phyloP scores from a whole-genome alignment of 2,329 filamentous ascomycete species.

The Colletotrichum neosansevieriae region DNA sequence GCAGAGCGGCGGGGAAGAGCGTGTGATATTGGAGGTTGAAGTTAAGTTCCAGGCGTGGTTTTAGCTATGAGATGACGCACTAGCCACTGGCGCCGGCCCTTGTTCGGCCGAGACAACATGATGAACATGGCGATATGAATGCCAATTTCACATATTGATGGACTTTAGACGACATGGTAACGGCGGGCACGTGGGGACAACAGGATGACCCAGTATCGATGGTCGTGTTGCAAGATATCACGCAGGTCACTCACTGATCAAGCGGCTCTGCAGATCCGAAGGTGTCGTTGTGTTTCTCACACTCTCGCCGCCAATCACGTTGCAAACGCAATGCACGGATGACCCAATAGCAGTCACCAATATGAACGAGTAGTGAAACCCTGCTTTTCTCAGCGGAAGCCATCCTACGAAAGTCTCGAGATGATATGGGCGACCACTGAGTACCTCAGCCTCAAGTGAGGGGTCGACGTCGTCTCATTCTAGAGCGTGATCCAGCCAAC shows the following conservation, averaged over 20 bases:
- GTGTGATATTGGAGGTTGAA: slow-evolving; percentile 3
- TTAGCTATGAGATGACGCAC: slow-evolving; percentile 29
- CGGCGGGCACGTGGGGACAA: slow-evolving; percentile 4
- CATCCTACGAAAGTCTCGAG: too few relatives aligned
- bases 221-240: background rate
- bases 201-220: background rate
- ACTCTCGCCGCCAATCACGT: background rate
- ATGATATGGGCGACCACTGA: too few relatives aligned
- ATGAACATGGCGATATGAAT: background rate
- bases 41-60: slow-evolving; percentile 19
- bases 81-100: slow-evolving; percentile 3
- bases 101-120: slow-evolving; percentile 24
- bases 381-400: too few relatives aligned
- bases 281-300: background rate
- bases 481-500: slow-evolving; percentile 8
- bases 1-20: background rate
- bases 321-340: slow-evolving; percentile 2
- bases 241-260: background rate
- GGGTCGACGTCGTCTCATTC: slow-evolving; percentile 21
- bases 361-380: background rate
- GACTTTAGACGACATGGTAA: background rate
- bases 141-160: background rate
- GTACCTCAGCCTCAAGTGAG: slow-evolving; percentile 12
- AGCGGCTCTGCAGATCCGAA: background rate
- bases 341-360: background rate